A percentile compares a stretch with the other conserved stretches of the same genome.
Evolutionary conservation across 1,139 yeast genomes (phyloP).

Genomic region (Debaryomyces subglobosus): DNA sequence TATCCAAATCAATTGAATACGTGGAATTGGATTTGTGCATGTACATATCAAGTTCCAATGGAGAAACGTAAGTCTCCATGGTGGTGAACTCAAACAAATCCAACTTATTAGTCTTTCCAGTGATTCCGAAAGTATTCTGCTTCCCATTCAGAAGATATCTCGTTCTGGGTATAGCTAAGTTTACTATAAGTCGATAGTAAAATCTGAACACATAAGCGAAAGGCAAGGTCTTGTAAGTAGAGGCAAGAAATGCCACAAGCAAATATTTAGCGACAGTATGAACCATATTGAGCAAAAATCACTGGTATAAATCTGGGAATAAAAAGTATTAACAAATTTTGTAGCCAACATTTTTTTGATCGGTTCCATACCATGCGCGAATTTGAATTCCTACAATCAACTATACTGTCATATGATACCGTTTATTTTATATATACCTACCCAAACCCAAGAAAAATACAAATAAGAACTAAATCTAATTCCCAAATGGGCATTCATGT

Average conservation of each 20-base stretch:
- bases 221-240: conserved; percentile 65
- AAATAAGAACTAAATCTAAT: conserved; percentile 8
- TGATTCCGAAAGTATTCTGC: conserved; percentile 38
- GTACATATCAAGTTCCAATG: conserved; percentile 83
- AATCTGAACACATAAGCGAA: conserved; percentile 68
- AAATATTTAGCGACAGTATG: conserved; percentile 8
- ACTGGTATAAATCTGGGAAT: conserved; percentile 3
- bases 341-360: background rate
- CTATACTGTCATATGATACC: background rate
- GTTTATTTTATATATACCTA: conserved; percentile 2
- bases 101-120: conserved; percentile 22
- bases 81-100: conserved; percentile 49
- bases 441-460: conserved; percentile 6
- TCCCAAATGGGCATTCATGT: conserved; percentile 46
- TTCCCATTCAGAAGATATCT: conserved; percentile 25
- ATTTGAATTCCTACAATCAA: background rate
- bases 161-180: conserved; percentile 40
- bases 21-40: conserved; percentile 87
- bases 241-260: conserved; percentile 18
- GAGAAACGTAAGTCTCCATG: conserved; percentile 63
- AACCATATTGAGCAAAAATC: background rate
- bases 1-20: conserved; percentile 81
- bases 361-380: background rate
- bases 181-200: conserved; percentile 47
- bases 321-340: background rate